A percentile compares a stretch with the other conserved stretches of the same genome.
Conservation (phyloP, 192 early-diverging fungal species). For the Phycomyces nitens region DNA sequence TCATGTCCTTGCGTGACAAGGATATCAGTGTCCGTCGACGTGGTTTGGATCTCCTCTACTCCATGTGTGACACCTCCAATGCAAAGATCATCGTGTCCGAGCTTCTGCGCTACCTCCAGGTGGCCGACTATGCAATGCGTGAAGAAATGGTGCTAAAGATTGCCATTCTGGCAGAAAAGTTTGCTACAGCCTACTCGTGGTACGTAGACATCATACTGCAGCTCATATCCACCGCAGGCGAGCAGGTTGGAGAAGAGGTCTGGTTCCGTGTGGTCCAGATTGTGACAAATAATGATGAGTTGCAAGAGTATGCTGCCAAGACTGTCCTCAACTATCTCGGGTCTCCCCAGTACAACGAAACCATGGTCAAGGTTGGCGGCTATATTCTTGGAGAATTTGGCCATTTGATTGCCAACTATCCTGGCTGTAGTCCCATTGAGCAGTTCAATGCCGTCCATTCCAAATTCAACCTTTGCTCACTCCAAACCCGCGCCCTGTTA, state of each 20-base stretch:
- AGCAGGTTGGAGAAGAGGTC: conserved; percentile 94
- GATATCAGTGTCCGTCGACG: conserved; percentile 96
- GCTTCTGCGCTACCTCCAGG: conserved; percentile 83
- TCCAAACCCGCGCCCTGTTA: conserved; percentile 76
- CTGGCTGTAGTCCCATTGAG: conserved; percentile 83
- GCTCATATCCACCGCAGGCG: conserved; percentile 91
- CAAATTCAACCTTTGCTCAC: conserved; percentile 80
- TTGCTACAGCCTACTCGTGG: conserved; percentile 96
- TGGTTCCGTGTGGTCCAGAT: conserved; percentile 99
- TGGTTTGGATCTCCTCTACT: conserved; percentile 93
- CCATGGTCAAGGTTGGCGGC: conserved; percentile 89
- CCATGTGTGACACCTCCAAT: conserved; percentile 92
- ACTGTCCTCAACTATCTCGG: conserved; percentile 78
- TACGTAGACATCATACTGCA: conserved; percentile 98
- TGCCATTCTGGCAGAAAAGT: conserved; percentile 98
- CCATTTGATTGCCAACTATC: conserved; percentile 86
- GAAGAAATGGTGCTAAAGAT: conserved; percentile 99
- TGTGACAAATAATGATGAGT: conserved; percentile 90
- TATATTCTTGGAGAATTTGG: conserved; percentile 98
- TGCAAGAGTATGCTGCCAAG: conserved; percentile 90
- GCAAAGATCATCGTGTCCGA: conserved; percentile 86
- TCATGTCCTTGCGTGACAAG: conserved; percentile 91
- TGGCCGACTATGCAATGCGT: conserved; percentile 85
- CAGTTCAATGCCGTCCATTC: conserved; percentile 94
- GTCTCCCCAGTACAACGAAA: conserved; percentile 95